Percentiles rank a stretch among this genome's conserved stretches.
Conservation (phyloP, 352 stramenopile species). For the Phytophthora ohioensis region DNA sequence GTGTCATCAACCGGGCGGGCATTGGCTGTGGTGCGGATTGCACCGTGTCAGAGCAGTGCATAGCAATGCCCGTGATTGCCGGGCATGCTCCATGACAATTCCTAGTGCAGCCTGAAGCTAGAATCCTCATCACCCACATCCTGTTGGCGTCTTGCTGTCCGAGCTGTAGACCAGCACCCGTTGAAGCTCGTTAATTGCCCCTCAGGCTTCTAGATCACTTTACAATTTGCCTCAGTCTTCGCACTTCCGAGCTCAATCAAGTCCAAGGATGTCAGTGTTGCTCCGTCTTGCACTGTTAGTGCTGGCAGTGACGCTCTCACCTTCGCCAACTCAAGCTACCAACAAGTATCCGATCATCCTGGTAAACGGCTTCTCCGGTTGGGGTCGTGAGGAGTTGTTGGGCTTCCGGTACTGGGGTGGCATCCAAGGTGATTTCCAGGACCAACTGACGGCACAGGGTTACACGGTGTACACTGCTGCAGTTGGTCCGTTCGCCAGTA, state of each 20-base stretch:
- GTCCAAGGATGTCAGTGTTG: constrained; percentile 25
- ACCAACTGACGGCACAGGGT: constrained; percentile 48
- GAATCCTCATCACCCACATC: constrained; percentile 16
- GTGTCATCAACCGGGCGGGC: constrained; percentile 2
- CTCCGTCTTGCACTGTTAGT: constrained; percentile 25
- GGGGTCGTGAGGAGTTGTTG: constrained; percentile 51
- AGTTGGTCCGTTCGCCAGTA: constrained; percentile 64
- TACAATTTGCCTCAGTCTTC: constrained; percentile 25
- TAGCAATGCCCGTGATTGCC: constrained; percentile 1
- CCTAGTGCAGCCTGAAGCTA: constrained; percentile 15
- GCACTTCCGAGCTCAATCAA: constrained; percentile 6
- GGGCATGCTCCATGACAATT: constrained; percentile 19
- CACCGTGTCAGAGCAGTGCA: constrained; percentile 26
- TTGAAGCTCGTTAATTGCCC: constrained; percentile 9
- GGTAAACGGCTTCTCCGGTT: constrained; percentile 64
- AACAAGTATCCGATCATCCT: constrained; percentile 67
- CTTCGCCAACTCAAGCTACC: constrained; percentile 21
- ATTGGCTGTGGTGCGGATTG: constrained; percentile 4
- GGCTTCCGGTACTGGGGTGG: constrained; percentile 63
- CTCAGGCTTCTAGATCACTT: constrained; percentile 19
- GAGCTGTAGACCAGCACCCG: constrained; percentile 2
- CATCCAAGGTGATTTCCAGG: constrained; percentile 54
- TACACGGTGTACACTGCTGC: constrained; percentile 62
- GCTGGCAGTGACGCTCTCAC: constrained; percentile 13
- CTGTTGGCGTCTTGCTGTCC: constrained; percentile 29